Evolutionary conservation across 2,329 filamentous ascomycete genomes (phyloP).

Genomic region (Colletotrichum filicis): DNA sequence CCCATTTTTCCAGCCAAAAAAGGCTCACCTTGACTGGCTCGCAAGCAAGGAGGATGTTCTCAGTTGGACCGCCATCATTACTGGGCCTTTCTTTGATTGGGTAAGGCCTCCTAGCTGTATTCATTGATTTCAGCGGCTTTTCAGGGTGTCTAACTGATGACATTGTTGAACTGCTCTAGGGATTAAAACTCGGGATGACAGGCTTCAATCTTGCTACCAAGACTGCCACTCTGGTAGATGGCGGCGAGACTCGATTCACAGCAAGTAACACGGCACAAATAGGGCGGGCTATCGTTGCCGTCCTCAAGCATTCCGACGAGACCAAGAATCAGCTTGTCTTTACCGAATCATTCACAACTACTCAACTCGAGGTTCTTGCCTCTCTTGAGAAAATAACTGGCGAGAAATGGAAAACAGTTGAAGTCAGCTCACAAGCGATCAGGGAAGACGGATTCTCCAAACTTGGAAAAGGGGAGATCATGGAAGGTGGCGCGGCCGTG

Average conservation of each 20-base stretch:
- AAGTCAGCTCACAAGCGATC: not conserved
- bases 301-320: constrained; percentile 29
- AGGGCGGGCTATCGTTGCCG: constrained; percentile 29
- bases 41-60: constrained; percentile 47
- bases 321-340: constrained; percentile 35
- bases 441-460: not conserved
- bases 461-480: not conserved
- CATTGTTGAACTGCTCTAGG: not conserved
- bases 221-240: constrained; percentile 42
- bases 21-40: constrained; percentile 38
- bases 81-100: constrained; percentile 66
- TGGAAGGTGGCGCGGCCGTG: not conserved
- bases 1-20: constrained; percentile 11
- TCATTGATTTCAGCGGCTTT: constrained; percentile 36
- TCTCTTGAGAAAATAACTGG: not conserved
- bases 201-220: constrained; percentile 55
- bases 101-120: not conserved
- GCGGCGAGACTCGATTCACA: constrained; percentile 29
- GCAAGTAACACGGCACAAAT: constrained; percentile 31
- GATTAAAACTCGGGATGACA: constrained; percentile 47
- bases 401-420: not conserved
- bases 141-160: not conserved
- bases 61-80: constrained; percentile 62
- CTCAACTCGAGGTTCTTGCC: constrained; percentile 58
- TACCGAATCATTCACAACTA: constrained; percentile 56